Conservation (phyloP, 2,329 filamentous ascomycete genomes). For the Sarocladiaceae sp. region DNA sequence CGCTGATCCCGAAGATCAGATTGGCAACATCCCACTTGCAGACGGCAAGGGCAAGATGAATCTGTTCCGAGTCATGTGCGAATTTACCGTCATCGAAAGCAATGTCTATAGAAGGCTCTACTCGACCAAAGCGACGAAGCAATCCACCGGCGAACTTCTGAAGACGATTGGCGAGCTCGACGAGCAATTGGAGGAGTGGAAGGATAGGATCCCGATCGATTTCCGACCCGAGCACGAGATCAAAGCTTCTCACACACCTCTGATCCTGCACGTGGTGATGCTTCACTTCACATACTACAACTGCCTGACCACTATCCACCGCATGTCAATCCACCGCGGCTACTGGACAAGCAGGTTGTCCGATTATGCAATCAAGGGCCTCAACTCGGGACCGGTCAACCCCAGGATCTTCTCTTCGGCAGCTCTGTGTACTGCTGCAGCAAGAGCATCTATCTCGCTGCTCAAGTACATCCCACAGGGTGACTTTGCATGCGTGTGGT, state of each 20-base stretch:
- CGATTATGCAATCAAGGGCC: conserved; percentile 89
- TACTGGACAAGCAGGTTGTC: conserved; percentile 96
- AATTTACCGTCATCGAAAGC: conserved; percentile 87
- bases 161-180: conserved; percentile 96
- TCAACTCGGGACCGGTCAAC: conserved; percentile 87
- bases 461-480: conserved; percentile 96
- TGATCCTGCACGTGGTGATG: conserved; percentile 93
- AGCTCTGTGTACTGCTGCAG: conserved; percentile 86
- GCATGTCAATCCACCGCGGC: conserved; percentile 96
- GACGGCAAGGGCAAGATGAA: conserved; percentile 93
- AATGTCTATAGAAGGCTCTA: conserved; percentile 92
- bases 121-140: conserved; percentile 85
- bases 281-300: conserved; percentile 98
- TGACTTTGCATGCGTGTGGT: conserved; percentile 95
- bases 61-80: conserved; percentile 87
- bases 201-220: conserved; percentile 89
- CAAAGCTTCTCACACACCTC: conserved; percentile 82
- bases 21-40: conserved; percentile 87
- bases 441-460: conserved; percentile 85
- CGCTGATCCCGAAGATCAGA: conserved; percentile 84
- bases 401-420: conserved; percentile 93
- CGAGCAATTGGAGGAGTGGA: conserved; percentile 87
- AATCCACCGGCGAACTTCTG: conserved; percentile 86
- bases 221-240: conserved; percentile 98
- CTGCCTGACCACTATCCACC: conserved; percentile 93